A percentile compares a stretch with the other conserved stretches of the same genome.
Conservation (phyloP, 2,329 filamentous ascomycete species). For the Emergomyces orientalis region DNA sequence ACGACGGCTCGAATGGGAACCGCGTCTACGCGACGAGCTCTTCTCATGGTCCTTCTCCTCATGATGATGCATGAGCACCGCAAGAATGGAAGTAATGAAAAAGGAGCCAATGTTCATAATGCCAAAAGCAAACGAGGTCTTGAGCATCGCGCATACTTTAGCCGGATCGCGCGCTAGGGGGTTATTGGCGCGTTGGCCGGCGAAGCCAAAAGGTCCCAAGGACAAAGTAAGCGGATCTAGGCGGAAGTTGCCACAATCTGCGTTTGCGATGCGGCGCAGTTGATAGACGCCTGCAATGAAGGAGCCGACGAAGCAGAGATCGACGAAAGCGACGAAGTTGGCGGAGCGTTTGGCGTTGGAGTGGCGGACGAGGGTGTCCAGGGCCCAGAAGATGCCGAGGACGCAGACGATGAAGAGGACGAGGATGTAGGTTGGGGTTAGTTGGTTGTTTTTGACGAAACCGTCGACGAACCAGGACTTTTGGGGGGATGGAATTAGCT, state of each 20-base stretch:
- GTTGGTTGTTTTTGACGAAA: constrained; percentile 47
- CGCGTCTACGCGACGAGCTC: constrained; percentile 22
- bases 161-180: constrained; percentile 47
- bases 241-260: constrained; percentile 58
- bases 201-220: constrained; percentile 54
- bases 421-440: constrained; percentile 53
- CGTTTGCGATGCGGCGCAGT: constrained; percentile 47
- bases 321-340: constrained; percentile 51
- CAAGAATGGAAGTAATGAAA: constrained; percentile 64
- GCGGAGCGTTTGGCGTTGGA: constrained; percentile 50
- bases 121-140: constrained; percentile 76
- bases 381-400: constrained; percentile 51
- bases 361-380: constrained; percentile 53
- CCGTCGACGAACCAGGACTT: constrained; percentile 53
- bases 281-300: constrained; percentile 53
- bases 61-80: constrained; percentile 39
- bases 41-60: constrained; percentile 34
- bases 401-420: constrained; percentile 57
- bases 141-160: constrained; percentile 85
- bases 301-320: constrained; percentile 54
- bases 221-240: constrained; percentile 46
- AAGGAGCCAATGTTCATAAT: constrained; percentile 85
- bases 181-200: constrained; percentile 39
- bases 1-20: constrained; percentile 23
- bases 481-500: constrained; percentile 1